phyloP scores from a whole-genome alignment of 202 grass and related monocot species.

The Cymbopogon flexuosus region DNA sequence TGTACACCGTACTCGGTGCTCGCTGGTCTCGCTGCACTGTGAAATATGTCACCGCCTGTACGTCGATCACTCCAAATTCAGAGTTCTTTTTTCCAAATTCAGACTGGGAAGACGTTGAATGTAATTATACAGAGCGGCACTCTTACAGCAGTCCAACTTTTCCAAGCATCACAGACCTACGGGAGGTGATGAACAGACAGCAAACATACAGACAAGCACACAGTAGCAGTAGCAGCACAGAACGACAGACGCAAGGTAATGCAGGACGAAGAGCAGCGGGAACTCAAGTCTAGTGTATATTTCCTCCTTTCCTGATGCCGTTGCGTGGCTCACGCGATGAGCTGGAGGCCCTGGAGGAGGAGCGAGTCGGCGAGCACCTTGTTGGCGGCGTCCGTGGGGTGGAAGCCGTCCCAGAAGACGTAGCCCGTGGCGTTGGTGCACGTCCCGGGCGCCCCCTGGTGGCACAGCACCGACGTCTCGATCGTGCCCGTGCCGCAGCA shows the following conservation, averaged over 20 bases:
- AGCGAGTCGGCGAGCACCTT: conserved; percentile 66
- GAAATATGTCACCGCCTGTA: neutral
- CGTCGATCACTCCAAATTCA: neutral
- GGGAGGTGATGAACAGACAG: neutral
- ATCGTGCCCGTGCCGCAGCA: conserved; percentile 92
- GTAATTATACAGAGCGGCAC: conserved; percentile 15
- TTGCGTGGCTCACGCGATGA: conserved; percentile 48
- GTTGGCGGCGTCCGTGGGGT: conserved; percentile 90
- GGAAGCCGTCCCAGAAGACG: conserved; percentile 97
- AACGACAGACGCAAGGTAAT: neutral
- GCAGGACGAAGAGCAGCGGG: neutral
- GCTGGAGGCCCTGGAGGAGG: conserved; percentile 68
- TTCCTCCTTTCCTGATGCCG: neutral
- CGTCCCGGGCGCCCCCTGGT: conserved; percentile 56
- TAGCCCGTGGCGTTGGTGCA: conserved; percentile 79
- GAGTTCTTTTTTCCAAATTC: too few relatives aligned
- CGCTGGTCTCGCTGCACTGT: neutral
- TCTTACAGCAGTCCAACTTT: neutral
- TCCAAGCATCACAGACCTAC: neutral
- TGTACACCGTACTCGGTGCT: neutral
- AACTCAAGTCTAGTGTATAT: too few relatives aligned
- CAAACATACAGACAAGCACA: neutral
- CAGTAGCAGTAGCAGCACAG: neutral
- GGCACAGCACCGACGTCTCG: conserved; percentile 83
- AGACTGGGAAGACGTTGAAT: neutral